A percentile compares a stretch with the other conserved stretches of the same genome.
phyloP scores from a whole-genome alignment of 192 early-diverging fungal genomes.

The Rhizoclosmatium sp. region DNA sequence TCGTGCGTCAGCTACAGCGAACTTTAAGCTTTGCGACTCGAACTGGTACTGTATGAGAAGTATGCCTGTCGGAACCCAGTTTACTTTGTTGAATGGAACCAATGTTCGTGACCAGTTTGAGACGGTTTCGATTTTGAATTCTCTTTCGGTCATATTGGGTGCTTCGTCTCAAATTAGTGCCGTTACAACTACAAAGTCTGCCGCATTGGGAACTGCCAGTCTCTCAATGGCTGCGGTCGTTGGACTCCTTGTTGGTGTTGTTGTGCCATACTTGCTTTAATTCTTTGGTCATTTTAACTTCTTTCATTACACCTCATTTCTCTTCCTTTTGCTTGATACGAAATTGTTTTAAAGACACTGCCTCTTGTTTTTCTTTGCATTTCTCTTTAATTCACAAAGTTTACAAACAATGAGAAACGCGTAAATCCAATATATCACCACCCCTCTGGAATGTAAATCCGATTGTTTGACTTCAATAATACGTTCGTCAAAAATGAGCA shows the following conservation, averaged over 20 bases:
- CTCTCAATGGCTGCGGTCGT: background rate
- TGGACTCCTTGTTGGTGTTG: background rate
- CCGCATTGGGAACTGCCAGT: background rate
- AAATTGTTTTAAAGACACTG: too few relatives aligned
- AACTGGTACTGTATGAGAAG: constrained; percentile 31
- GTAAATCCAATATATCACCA: too few relatives aligned
- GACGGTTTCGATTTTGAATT: constrained; percentile 33
- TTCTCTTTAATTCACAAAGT: too few relatives aligned
- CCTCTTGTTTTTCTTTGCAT: too few relatives aligned
- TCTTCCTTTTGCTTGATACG: too few relatives aligned
- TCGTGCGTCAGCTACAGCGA: background rate
- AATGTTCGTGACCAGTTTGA: constrained; percentile 40
- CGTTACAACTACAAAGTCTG: background rate
- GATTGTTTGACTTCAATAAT: too few relatives aligned
- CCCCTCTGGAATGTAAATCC: too few relatives aligned
- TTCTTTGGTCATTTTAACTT: too few relatives aligned
- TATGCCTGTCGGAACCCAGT: background rate
- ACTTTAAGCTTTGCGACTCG: constrained; percentile 13
- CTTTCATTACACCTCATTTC: too few relatives aligned
- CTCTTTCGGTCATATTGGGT: constrained; percentile 18
- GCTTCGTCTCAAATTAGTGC: background rate
- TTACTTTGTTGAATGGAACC: constrained; percentile 15
- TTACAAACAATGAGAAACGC: too few relatives aligned
- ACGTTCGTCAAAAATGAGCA: too few relatives aligned
- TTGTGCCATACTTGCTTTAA: too few relatives aligned